Evolutionary conservation across 2,329 filamentous ascomycete species (phyloP).

Genomic region (Penicillium sp.): DNA sequence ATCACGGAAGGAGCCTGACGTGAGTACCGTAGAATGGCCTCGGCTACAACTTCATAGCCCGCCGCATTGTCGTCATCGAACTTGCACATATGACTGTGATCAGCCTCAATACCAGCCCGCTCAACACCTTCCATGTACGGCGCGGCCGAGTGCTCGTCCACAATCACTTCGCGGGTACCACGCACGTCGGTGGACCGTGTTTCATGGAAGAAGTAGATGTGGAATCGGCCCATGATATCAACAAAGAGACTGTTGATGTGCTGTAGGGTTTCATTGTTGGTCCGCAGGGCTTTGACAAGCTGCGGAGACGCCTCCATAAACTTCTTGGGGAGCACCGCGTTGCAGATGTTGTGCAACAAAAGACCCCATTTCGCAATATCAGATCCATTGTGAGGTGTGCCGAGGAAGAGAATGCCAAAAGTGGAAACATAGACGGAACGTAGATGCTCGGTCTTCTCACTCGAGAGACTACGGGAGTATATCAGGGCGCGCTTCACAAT

Average conservation of each 20-base stretch:
- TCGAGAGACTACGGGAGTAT: conserved; percentile 63
- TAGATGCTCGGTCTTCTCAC: conserved; percentile 61
- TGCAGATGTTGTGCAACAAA: conserved; percentile 67
- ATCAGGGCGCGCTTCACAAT: conserved; percentile 69
- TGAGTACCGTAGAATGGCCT: conserved; percentile 49
- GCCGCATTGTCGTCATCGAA: conserved; percentile 64
- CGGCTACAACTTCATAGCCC: conserved; percentile 59
- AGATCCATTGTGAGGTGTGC: conserved; percentile 72
- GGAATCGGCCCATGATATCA: conserved; percentile 68
- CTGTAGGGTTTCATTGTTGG: conserved; percentile 70
- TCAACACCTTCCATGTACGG: conserved; percentile 68
- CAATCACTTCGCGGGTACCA: conserved; percentile 62
- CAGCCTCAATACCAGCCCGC: conserved; percentile 72
- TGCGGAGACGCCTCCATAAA: conserved; percentile 67
- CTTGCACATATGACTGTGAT: conserved; percentile 72
- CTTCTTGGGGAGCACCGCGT: conserved; percentile 63
- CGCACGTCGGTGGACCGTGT: conserved; percentile 69
- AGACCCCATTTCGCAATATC: conserved; percentile 67
- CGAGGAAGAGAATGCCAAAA: conserved; percentile 73
- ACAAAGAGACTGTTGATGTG: conserved; percentile 73
- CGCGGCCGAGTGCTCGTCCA: conserved; percentile 68
- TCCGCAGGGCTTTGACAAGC: conserved; percentile 68
- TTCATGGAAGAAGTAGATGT: conserved; percentile 75
- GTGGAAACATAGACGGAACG: conserved; percentile 72
- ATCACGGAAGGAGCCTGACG: conserved; percentile 57